phyloP scores from a whole-genome alignment of 768 basidiomycete species.

The Phlegmacium glaucopus region DNA sequence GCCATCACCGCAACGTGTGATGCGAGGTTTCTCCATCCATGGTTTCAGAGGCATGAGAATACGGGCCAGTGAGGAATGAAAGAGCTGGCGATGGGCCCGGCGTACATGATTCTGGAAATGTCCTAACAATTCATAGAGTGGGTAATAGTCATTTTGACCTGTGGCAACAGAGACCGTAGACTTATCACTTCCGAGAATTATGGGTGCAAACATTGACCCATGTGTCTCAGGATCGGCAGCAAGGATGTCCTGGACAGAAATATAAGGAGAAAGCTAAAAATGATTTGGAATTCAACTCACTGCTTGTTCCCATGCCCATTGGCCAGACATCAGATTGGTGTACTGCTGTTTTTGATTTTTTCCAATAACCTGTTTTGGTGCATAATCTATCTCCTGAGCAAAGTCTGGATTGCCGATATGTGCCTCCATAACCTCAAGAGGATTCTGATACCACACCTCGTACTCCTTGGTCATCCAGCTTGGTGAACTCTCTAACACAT shows the following conservation, averaged over 20 bases:
- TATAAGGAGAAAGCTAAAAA: too few relatives aligned
- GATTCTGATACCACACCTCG: slow-evolving; percentile 30
- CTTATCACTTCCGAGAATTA: slow-evolving; percentile 16
- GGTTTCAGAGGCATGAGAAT: too few relatives aligned
- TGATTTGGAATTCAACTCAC: too few relatives aligned
- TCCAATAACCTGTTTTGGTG: slow-evolving; percentile 11
- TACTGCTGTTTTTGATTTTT: slow-evolving; percentile 20
- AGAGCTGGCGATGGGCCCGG: slow-evolving; percentile 25
- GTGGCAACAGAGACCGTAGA: slow-evolving; percentile 17
- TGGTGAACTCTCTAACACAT: slow-evolving; percentile 14
- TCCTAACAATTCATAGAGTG: slow-evolving; percentile 3
- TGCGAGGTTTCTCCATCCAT: too few relatives aligned
- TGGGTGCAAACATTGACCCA: slow-evolving; percentile 18
- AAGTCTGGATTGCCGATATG: slow-evolving; percentile 30
- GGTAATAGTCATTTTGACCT: slow-evolving; percentile 14
- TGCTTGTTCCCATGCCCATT: too few relatives aligned
- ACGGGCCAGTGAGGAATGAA: too few relatives aligned
- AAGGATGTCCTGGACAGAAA: too few relatives aligned
- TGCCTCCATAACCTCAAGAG: slow-evolving; percentile 18
- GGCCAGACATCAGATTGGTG: too few relatives aligned
- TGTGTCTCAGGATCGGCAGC: too few relatives aligned
- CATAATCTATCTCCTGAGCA: slow-evolving; percentile 23
- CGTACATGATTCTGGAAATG: neutral
- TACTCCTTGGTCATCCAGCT: slow-evolving; percentile 26
- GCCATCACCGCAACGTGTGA: too few relatives aligned